A percentile compares a stretch with the other conserved stretches of the same genome.
Conservation (phyloP, 345 rosid species). For the Clausena lansium region DNA sequence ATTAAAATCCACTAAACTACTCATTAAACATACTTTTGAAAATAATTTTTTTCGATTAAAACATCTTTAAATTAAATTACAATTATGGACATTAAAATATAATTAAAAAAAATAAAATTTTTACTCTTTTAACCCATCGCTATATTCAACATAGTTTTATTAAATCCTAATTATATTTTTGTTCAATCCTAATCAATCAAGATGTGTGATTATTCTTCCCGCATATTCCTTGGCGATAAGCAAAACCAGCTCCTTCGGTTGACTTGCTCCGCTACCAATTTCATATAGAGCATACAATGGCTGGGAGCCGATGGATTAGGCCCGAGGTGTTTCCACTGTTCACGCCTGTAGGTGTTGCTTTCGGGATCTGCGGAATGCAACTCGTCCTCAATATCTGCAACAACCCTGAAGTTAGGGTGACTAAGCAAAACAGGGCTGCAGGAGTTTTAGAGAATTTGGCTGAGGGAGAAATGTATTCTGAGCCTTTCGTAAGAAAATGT, state of each 20-base stretch:
- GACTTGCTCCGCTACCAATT: neutral
- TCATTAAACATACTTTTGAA: no score
- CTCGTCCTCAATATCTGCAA: conserved; percentile 79
- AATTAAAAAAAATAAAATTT: no score
- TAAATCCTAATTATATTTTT: no score
- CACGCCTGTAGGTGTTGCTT: conserved; percentile 81
- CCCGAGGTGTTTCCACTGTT: conserved; percentile 95
- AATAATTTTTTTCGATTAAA: no score
- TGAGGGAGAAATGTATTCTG: conserved; percentile 81
- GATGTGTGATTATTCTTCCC: no score
- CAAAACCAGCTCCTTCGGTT: neutral
- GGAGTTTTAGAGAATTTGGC: conserved; percentile 80
- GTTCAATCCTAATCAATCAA: no score
- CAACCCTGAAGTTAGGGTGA: conserved; percentile 98
- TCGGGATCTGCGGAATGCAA: conserved; percentile 84
- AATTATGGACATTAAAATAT: no score
- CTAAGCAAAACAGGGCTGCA: conserved; percentile 82
- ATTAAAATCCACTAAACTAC: no score
- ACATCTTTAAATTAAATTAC: no score
- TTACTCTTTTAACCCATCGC: no score
- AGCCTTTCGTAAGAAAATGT: conserved; percentile 67
- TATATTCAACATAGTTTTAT: no score
- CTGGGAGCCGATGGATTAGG: conserved; percentile 64
- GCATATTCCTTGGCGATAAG: neutral
- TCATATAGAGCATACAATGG: conserved; percentile 35